Conservation (phyloP, 2,329 filamentous ascomycete genomes). For the Penicillium psychrosexuale region DNA sequence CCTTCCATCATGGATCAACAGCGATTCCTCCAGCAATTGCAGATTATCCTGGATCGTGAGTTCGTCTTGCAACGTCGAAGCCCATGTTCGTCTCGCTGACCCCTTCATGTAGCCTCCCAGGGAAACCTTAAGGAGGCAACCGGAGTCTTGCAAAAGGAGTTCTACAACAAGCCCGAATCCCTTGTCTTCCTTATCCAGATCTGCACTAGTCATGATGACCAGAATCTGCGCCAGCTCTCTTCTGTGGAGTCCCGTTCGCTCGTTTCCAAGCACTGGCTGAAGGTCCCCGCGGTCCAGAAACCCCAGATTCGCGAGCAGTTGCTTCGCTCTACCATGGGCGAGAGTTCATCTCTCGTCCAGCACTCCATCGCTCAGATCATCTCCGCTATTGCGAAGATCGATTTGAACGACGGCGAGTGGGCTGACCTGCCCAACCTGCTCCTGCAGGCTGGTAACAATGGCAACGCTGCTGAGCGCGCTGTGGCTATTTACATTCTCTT, state of each 20-base stretch:
- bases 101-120: slow-evolving; percentile 66
- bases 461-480: slow-evolving; percentile 75
- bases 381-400: slow-evolving; percentile 77
- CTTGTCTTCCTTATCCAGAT: slow-evolving; percentile 85
- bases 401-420: slow-evolving; percentile 86
- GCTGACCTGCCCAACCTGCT: slow-evolving; percentile 74
- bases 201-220: slow-evolving; percentile 70
- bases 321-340: slow-evolving; percentile 76
- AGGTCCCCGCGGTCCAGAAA: slow-evolving; percentile 72
- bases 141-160: slow-evolving; percentile 84
- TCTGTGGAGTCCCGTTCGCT: slow-evolving; percentile 85
- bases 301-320: slow-evolving; percentile 75
- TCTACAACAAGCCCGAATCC: slow-evolving; percentile 81
- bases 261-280: slow-evolving; percentile 80
- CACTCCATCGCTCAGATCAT: slow-evolving; percentile 87
- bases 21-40: slow-evolving; percentile 79
- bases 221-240: slow-evolving; percentile 79
- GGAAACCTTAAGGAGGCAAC: slow-evolving; percentile 87
- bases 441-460: slow-evolving; percentile 72
- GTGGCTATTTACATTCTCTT: slow-evolving; percentile 91
- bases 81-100: slow-evolving; percentile 17
- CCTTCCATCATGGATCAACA: slow-evolving; percentile 66
- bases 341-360: slow-evolving; percentile 71
- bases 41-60: slow-evolving; percentile 84
- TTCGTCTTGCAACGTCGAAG: slow-evolving; percentile 25